Percentiles rank a stretch among this genome's conserved stretches.
These are phyloP conservation scores for Kodamaea sagamina DNA, from an alignment of 805 yeast genomes.

Conservation along the genomic window DNA sequence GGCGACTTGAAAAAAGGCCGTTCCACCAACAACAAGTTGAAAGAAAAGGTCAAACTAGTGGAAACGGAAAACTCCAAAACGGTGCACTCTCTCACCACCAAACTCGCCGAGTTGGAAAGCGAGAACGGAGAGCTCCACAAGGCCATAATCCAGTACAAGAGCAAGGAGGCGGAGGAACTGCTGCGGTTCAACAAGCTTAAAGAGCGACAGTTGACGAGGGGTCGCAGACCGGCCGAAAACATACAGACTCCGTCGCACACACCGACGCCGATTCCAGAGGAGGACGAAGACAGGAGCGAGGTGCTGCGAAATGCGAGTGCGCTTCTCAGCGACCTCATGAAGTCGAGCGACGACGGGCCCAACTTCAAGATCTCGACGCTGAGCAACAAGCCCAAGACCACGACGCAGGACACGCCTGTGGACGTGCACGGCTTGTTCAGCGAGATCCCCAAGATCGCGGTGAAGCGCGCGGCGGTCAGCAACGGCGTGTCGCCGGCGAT, in stretches of 20 bases:
- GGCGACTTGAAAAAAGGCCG: constrained; percentile 21
- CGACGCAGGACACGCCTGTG: constrained; percentile 16
- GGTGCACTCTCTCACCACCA: constrained; percentile 8
- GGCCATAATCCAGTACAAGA: not conserved
- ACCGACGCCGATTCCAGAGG: not conserved
- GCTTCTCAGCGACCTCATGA: constrained; percentile 4
- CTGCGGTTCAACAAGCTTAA: constrained; percentile 2
- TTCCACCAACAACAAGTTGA: constrained; percentile 16
- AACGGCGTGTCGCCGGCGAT: constrained; percentile 3
- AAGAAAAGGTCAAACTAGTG: constrained; percentile 17
- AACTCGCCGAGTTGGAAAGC: constrained; percentile 11
- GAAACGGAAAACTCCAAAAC: constrained; percentile 12
- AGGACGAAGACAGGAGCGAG: not conserved
- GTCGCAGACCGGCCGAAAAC: not conserved
- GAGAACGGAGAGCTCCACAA: constrained; percentile 11
- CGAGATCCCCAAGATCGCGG: constrained; percentile 10
- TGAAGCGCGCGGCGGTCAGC: not conserved
- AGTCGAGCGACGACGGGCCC: not conserved
- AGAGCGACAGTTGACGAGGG: constrained; percentile 4
- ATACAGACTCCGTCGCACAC: constrained; percentile 4
- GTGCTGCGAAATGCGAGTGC: not conserved
- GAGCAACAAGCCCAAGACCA: constrained; percentile 10
- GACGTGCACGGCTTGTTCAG: constrained; percentile 17
- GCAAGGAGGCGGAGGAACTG: constrained; percentile 2
- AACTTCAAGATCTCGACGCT: constrained; percentile 10